Base-by-base conservation (phyloP, 108 stramenopile species). In the Cyclotella sp. region DNA sequence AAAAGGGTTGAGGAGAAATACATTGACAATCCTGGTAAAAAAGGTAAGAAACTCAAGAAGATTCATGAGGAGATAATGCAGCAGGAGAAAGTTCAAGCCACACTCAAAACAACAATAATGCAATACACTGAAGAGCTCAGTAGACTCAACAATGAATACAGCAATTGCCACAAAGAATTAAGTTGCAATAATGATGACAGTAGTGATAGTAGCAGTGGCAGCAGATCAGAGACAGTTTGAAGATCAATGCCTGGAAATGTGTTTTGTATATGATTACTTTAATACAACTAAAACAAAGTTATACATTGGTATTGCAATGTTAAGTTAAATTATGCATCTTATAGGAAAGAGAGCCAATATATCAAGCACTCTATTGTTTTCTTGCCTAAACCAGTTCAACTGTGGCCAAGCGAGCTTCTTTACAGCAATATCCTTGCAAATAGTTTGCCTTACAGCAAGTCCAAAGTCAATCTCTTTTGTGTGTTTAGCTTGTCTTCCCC, bases 331-430 rank as follows among this genome's bases (percentile, higher is more conserved):
- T 45, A 12, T 45, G 13, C 9, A 45, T 12, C 44, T 45, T 12
- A 45, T 13, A 9, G 9, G 13, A 28, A 28, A 16, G 7, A 59
- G 8, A 29, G 5, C 7, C 16, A 30, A 59, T 8, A 8, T 13
- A 47, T 45, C 43, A 27, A 66, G 43, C 44, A 66, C 64, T 8
- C 64, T 0, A 22, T 66, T 45, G 43, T 45, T 45, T 2, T 45
- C 43, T 21, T 39, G 62, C n/a, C 52, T 53, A 45, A 66, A 66
- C 64, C 64, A 66, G 13, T 66, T 66, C 58, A 45, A 45, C 24
- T 27, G 19, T 66, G 42, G 64, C 9, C 64, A n/a, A 8, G 46
- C 64, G 9, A 66, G 43, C 27, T 63, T 63, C 39, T 27, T 63
- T 10, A 1, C 4, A 1, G 29, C 62, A 39, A 63, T 41, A 12